phyloP scores from a whole-genome alignment of 768 basidiomycete genomes.

The Tylopilus rubrobrunneus region DNA sequence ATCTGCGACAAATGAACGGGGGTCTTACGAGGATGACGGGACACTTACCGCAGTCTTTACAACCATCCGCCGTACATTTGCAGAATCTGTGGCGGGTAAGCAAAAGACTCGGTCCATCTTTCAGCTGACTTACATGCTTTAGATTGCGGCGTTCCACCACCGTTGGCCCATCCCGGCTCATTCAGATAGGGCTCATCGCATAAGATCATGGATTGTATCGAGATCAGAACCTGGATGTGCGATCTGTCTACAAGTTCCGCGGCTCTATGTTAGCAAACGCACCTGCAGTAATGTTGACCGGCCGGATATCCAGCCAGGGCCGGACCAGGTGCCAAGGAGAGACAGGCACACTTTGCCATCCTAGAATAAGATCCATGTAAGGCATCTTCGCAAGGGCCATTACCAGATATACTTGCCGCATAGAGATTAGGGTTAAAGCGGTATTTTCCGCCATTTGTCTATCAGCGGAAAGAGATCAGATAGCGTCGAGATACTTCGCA shows the following conservation, averaged over 20 bases:
- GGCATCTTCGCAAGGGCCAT: neutral
- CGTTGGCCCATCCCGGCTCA: slow-evolving; percentile 83
- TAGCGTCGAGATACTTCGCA: neutral
- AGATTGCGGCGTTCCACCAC: slow-evolving; percentile 71
- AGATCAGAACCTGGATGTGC: slow-evolving; percentile 64
- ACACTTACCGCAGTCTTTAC: slow-evolving; percentile 74
- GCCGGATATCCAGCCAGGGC: slow-evolving; percentile 91
- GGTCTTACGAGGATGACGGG: neutral
- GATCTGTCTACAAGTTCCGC: neutral
- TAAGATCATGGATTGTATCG: slow-evolving; percentile 95
- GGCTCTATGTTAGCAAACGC: slow-evolving; percentile 9
- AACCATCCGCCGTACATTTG: slow-evolving; percentile 91
- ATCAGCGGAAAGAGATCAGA: slow-evolving; percentile 8
- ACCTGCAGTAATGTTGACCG: slow-evolving; percentile 88
- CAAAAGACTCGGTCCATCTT: neutral
- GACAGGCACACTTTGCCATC: slow-evolving; percentile 95
- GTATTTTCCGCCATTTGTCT: slow-evolving; percentile 82
- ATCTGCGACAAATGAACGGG: slow-evolving; percentile 46
- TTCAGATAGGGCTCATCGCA: slow-evolving; percentile 92
- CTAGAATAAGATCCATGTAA: slow-evolving; percentile 31
- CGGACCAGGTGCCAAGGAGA: slow-evolving; percentile 87
- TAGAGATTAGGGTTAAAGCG: slow-evolving; percentile 95
- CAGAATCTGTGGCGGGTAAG: slow-evolving; percentile 58
- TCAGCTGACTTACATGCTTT: slow-evolving; percentile 56
- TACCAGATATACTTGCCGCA: slow-evolving; percentile 50